A percentile compares a stretch with the other conserved stretches of the same genome.
These are phyloP conservation scores for Aspergillus sp. DNA, from an alignment of 2,329 filamentous ascomycete genomes.

Conservation along the genomic window DNA sequence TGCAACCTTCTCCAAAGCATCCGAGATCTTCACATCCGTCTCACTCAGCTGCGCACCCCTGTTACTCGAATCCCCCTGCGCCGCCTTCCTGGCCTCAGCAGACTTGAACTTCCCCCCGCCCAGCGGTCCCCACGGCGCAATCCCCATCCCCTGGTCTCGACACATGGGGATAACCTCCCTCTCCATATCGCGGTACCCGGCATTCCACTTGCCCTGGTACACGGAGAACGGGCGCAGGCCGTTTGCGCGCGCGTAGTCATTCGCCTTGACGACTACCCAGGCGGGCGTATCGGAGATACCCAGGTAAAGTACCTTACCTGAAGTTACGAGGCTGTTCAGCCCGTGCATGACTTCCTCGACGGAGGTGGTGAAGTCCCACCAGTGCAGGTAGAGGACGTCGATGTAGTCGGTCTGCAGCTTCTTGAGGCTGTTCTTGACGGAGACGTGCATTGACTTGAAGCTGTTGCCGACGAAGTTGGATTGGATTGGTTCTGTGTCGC, in stretches of 20 bases:
- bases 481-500: conserved; percentile 32
- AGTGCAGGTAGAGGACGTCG: conserved; percentile 17
- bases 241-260: conserved; percentile 14
- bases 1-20: conserved; percentile 13
- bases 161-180: conserved; percentile 14
- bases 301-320: conserved; percentile 15
- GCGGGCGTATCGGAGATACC: conserved; percentile 13
- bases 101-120: conserved; percentile 9
- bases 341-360: conserved; percentile 16
- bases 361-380: conserved; percentile 17
- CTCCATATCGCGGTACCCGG: conserved; percentile 10
- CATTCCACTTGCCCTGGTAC: conserved; percentile 14
- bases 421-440: conserved; percentile 7
- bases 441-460: conserved; percentile 10
- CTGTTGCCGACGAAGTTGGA: conserved; percentile 25
- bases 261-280: conserved; percentile 16
- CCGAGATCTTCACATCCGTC: conserved; percentile 8
- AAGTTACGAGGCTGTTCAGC: conserved; percentile 9
- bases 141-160: conserved; percentile 15
- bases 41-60: conserved; percentile 5
- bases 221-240: conserved; percentile 11
- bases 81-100: neutral
- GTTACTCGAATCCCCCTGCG: neutral
- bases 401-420: conserved; percentile 17
- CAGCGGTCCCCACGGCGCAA: conserved; percentile 11